These are phyloP conservation scores for Mortierella sp. DNA, from an alignment of 371 early-diverging fungal species.

Conservation along the genomic window DNA sequence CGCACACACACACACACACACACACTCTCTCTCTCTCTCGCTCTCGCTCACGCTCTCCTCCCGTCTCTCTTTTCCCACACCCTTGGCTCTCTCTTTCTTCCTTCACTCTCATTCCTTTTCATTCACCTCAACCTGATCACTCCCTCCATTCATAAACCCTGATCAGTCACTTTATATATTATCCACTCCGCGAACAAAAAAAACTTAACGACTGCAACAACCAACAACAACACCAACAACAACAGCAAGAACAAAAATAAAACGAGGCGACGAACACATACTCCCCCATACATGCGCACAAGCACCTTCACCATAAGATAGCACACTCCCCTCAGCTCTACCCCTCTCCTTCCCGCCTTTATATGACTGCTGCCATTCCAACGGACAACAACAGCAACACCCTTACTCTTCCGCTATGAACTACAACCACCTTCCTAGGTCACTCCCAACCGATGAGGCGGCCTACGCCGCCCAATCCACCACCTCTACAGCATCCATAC, in stretches of 20 bases:
- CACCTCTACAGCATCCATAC: conserved; percentile 5
- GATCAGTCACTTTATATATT: not conserved
- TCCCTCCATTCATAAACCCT: not conserved
- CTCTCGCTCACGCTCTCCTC: not conserved
- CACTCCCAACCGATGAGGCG: conserved; percentile 4
- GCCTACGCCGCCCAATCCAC: not conserved
- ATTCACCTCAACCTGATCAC: not conserved
- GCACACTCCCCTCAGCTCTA: not conserved
- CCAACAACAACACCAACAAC: not conserved
- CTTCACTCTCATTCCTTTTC: not conserved
- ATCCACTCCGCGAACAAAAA: not conserved
- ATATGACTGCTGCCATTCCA: not conserved
- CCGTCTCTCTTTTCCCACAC: not conserved
- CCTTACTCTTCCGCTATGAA: not conserved
- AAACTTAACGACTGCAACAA: not conserved
- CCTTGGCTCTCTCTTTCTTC: conserved; percentile 1
- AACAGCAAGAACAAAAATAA: not conserved
- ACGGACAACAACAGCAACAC: not conserved
- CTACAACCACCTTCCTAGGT: conserved; percentile 3
- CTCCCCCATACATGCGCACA: not conserved
- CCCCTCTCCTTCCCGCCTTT: not conserved
- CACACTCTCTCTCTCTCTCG: not conserved
- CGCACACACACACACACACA: no score
- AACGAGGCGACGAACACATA: not conserved
- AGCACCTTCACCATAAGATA: not conserved